A percentile compares a stretch with the other conserved stretches of the same genome.
Conservation (phyloP, 371 early-diverging fungal genomes). For the Mucor piriformis region DNA sequence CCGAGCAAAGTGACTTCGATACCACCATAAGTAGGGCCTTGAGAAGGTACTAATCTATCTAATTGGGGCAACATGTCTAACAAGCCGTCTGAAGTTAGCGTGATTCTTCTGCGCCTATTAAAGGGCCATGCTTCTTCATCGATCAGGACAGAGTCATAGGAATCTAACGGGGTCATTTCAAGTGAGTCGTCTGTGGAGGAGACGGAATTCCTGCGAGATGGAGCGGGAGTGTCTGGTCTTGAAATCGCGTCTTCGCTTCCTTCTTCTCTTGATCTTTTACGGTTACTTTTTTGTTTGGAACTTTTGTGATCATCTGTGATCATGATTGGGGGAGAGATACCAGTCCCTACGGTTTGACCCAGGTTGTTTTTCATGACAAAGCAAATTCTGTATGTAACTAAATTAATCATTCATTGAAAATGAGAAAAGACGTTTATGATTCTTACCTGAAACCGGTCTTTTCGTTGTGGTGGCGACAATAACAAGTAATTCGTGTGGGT, state of each 20-base stretch:
- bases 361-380: constrained; percentile 54
- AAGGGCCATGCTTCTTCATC: constrained; percentile 16
- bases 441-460: constrained; percentile 77
- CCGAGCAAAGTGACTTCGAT: constrained; percentile 78
- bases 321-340: constrained; percentile 85
- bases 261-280: constrained; percentile 51
- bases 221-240: constrained; percentile 19
- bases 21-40: constrained; percentile 82
- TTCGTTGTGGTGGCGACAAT: constrained; percentile 90
- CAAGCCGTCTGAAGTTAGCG: not conserved
- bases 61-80: constrained; percentile 33
- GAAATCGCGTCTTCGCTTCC: constrained; percentile 5
- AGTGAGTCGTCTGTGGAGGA: not conserved
- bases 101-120: constrained; percentile 19
- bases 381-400: constrained; percentile 60
- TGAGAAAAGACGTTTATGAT: no score
- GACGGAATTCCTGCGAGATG: constrained; percentile 6
- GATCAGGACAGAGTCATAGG: no score
- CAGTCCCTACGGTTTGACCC: constrained; percentile 66
- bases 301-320: constrained; percentile 95
- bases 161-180: not conserved
- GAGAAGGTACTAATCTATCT: constrained; percentile 67
- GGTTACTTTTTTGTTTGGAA: constrained; percentile 42
- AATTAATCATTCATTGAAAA: no score
- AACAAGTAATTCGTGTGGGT: constrained; percentile 91